These are phyloP conservation scores for Mucor sp. DNA, from an alignment of 371 early-diverging fungal species.

Conservation along the genomic window DNA sequence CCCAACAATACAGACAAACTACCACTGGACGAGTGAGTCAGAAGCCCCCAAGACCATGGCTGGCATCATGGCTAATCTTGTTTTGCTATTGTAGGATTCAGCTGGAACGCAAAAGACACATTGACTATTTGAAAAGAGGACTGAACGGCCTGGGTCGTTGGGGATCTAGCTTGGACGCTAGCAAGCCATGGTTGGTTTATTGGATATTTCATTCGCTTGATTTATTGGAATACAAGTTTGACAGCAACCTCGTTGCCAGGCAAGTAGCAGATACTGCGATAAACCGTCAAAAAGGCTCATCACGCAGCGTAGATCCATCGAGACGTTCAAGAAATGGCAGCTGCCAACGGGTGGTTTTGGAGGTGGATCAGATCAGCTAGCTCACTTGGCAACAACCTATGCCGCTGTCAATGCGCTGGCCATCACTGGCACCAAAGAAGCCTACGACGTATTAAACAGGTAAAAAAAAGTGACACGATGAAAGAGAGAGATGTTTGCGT, in stretches of 20 bases:
- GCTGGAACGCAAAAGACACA: slow-evolving; percentile 56
- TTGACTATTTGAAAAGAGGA: slow-evolving; percentile 55
- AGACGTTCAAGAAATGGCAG: slow-evolving; percentile 72
- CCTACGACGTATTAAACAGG: slow-evolving; percentile 72
- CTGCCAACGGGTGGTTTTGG: slow-evolving; percentile 82
- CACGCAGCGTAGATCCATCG: slow-evolving; percentile 48
- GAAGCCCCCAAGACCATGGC: neutral
- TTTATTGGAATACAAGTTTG: slow-evolving; percentile 62
- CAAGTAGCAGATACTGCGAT: slow-evolving; percentile 13
- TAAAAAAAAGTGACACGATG: neutral
- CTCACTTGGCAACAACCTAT: slow-evolving; percentile 88
- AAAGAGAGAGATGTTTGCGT: neutral
- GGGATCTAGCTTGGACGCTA: slow-evolving; percentile 81
- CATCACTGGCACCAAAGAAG: slow-evolving; percentile 70
- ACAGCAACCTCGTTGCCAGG: slow-evolving; percentile 47
- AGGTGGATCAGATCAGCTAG: slow-evolving; percentile 80
- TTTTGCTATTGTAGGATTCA: slow-evolving; percentile 36
- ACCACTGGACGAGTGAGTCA: slow-evolving; percentile 25
- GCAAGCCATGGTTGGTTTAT: slow-evolving; percentile 90
- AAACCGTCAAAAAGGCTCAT: neutral
- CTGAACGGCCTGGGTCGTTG: slow-evolving; percentile 57
- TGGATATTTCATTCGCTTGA: slow-evolving; percentile 90
- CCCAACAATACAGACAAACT: slow-evolving; percentile 26
- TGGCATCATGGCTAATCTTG: neutral
- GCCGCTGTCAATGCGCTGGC: slow-evolving; percentile 82